phyloP scores from a whole-genome alignment of 129 eudicot species.

The Apium graveolens region DNA sequence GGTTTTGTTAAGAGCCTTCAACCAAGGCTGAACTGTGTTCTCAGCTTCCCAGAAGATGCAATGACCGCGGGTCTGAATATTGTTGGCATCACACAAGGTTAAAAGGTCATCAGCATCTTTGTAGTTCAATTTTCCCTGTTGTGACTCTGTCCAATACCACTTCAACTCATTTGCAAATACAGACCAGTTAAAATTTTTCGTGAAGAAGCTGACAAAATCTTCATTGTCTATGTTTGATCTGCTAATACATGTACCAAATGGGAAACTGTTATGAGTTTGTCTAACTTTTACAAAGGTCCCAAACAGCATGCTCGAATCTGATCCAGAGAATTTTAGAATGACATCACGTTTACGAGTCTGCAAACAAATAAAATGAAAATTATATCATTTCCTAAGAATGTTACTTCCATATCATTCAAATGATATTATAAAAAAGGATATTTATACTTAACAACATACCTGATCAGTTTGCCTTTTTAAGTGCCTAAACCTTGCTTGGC shows the following conservation, averaged over 20 bases:
- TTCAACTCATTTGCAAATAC: slow-evolving; percentile 88
- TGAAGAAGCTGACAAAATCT: slow-evolving; percentile 65
- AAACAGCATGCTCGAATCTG: slow-evolving; percentile 24
- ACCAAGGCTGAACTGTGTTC: slow-evolving; percentile 62
- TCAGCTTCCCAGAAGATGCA: slow-evolving; percentile 98
- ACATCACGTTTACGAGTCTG: slow-evolving; percentile 90
- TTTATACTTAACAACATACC: slow-evolving; percentile 24
- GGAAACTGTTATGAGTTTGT: slow-evolving; percentile 75
- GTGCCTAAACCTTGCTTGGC: slow-evolving; percentile 56
- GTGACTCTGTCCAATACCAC: slow-evolving; percentile 96
- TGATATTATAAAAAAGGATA: background rate
- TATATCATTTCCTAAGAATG: background rate
- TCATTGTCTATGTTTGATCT: slow-evolving; percentile 77
- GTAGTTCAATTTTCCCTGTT: slow-evolving; percentile 67
- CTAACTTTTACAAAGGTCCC: slow-evolving; percentile 51
- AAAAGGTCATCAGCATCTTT: slow-evolving; percentile 76
- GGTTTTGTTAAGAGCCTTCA: slow-evolving; percentile 36
- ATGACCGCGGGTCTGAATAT: slow-evolving; percentile 77
- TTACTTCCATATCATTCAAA: background rate
- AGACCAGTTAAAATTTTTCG: slow-evolving; percentile 76
- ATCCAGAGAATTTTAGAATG: slow-evolving; percentile 43
- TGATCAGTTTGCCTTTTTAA: slow-evolving; percentile 55
- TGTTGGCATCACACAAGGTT: slow-evolving; percentile 42
- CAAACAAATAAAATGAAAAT: background rate
- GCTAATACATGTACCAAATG: slow-evolving; percentile 69